phyloP scores from a whole-genome alignment of 2,329 filamentous ascomycete genomes.

The Boeremia lycopersici region DNA sequence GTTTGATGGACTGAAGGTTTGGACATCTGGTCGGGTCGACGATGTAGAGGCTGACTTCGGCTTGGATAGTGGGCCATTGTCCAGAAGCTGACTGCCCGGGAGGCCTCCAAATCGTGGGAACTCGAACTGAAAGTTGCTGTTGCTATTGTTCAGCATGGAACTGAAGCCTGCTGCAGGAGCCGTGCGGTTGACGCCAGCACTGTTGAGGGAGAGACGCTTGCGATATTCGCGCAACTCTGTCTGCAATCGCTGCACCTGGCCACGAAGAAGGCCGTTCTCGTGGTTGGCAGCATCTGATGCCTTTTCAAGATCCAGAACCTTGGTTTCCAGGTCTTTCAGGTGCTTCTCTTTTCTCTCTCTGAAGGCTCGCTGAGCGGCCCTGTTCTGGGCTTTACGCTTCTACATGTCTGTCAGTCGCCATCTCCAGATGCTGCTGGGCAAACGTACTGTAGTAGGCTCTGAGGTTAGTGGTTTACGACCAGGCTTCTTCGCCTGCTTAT shows the following conservation, averaged over 20 bases:
- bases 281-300: conserved; percentile 80
- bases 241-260: conserved; percentile 88
- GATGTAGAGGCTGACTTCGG: conserved; percentile 36
- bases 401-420: conserved; percentile 49
- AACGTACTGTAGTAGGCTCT: conserved; percentile 90
- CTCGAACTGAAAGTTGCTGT: conserved; percentile 86
- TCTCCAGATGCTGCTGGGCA: conserved; percentile 6
- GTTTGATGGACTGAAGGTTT: conserved; percentile 47
- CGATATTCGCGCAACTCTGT: conserved; percentile 88
- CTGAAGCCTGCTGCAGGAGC: conserved; percentile 55
- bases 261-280: conserved; percentile 82
- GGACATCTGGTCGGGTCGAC: conserved; percentile 37
- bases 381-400: conserved; percentile 87
- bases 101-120: conserved; percentile 88
- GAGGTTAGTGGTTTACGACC: conserved; percentile 94
- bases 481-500: conserved; percentile 91
- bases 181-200: conserved; percentile 53
- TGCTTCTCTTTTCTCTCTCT: conserved; percentile 69
- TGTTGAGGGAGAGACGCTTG: conserved; percentile 75
- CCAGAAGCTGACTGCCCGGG: conserved; percentile 59
- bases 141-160: conserved; percentile 56
- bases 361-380: conserved; percentile 66
- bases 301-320: conserved; percentile 73
- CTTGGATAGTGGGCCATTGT: conserved; percentile 50
- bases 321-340: conserved; percentile 72